phyloP scores from a whole-genome alignment of 495 filamentous ascomycete species.

The Penicillium turbatum region DNA sequence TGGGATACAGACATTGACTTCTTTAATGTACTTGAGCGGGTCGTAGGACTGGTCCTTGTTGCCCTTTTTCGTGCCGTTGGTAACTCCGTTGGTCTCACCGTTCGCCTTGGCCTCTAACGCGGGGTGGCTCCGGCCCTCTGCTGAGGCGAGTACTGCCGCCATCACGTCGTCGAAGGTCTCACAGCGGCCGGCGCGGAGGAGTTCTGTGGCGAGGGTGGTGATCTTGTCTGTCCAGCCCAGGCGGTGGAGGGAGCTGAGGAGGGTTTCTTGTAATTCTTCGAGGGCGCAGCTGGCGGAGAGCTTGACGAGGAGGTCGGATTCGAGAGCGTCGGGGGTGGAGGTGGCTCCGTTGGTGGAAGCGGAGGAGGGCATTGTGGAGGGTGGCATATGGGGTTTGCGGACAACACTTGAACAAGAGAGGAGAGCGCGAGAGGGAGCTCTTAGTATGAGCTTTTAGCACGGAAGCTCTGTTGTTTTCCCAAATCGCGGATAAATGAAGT shows the following conservation, averaged over 20 bases:
- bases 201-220: slow-evolving; percentile 37
- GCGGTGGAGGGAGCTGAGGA: slow-evolving; percentile 42
- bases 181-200: slow-evolving; percentile 45
- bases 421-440: not conserved
- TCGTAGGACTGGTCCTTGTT: slow-evolving; percentile 18
- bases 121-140: slow-evolving; percentile 35
- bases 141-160: slow-evolving; percentile 41
- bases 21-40: slow-evolving; percentile 31
- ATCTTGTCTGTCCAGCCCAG: slow-evolving; percentile 43
- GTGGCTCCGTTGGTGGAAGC: slow-evolving; percentile 19
- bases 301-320: slow-evolving; percentile 43
- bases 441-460: not conserved
- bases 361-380: slow-evolving; percentile 26
- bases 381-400: not conserved
- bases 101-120: slow-evolving; percentile 24
- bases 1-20: slow-evolving; percentile 42
- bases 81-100: slow-evolving; percentile 19
- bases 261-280: slow-evolving; percentile 41
- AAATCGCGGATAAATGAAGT: not conserved
- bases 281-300: slow-evolving; percentile 40
- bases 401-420: not conserved
- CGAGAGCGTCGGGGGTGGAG: slow-evolving; percentile 35
- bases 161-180: slow-evolving; percentile 47
- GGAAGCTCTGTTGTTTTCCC: not conserved
- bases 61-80: slow-evolving; percentile 26